phyloP scores from a whole-genome alignment of 2,329 filamentous ascomycete genomes.

The Aspergillus aculeatus region DNA sequence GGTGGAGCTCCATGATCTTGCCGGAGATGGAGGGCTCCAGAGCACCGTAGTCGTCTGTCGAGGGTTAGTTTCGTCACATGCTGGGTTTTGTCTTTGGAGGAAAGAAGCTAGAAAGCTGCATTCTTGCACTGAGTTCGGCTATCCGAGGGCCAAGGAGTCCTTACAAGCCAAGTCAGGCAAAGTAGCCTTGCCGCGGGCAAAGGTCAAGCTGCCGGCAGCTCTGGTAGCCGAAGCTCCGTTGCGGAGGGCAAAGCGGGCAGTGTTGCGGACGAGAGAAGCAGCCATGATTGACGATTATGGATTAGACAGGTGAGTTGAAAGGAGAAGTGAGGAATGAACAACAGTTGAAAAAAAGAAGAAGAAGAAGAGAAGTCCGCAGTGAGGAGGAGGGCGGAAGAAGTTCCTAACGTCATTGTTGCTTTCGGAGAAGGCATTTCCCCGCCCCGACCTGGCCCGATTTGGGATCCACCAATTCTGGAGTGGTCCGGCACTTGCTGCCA shows the following conservation, averaged over 20 bases:
- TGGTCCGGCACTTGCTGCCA: neutral
- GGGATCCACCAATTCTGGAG: neutral
- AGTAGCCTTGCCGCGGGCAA: constrained; percentile 83
- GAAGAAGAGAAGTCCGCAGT: constrained; percentile 3
- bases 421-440: constrained; percentile 23
- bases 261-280: constrained; percentile 70
- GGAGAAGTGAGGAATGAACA: constrained; percentile 4
- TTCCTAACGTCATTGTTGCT: constrained; percentile 24
- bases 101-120: neutral
- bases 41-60: constrained; percentile 86
- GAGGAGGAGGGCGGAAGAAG: neutral
- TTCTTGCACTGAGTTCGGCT: neutral
- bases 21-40: constrained; percentile 82
- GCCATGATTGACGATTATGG: constrained; percentile 59
- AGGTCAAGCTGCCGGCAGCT: constrained; percentile 66
- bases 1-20: constrained; percentile 95
- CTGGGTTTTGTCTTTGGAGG: neutral
- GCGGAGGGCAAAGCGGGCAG: constrained; percentile 70
- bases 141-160: constrained; percentile 25
- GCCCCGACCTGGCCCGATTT: constrained; percentile 16
- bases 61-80: neutral
- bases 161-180: constrained; percentile 83
- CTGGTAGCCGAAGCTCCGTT: constrained; percentile 57
- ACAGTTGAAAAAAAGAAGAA: constrained; percentile 10
- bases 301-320: constrained; percentile 8